phyloP scores from a whole-genome alignment of 768 basidiomycete genomes.

The Candolleomyces eurysporus region DNA sequence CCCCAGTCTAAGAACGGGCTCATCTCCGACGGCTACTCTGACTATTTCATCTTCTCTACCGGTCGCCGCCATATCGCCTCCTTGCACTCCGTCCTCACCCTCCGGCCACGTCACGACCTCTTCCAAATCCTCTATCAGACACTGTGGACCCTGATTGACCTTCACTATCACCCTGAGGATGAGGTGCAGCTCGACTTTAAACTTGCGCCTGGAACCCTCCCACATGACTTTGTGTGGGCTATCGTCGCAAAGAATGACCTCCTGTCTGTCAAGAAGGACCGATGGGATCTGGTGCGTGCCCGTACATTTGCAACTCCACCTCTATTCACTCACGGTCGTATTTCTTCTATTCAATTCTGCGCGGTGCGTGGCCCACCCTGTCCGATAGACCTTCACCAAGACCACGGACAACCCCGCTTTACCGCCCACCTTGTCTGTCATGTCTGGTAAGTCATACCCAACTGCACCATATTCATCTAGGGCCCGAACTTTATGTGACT shows the following conservation, averaged over 20 bases:
- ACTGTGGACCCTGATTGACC: constrained; percentile 65
- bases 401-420: constrained; percentile 64
- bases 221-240: constrained; percentile 78
- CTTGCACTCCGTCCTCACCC: constrained; percentile 75
- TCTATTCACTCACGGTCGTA: background rate
- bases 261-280: constrained; percentile 57
- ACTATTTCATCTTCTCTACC: constrained; percentile 85
- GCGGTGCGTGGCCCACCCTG: background rate
- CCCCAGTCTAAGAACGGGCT: constrained; percentile 53
- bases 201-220: constrained; percentile 48
- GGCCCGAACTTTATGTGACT: constrained; percentile 7
- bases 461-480: background rate
- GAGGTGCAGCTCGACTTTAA: constrained; percentile 78
- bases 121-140: constrained; percentile 63
- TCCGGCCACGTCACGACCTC: constrained; percentile 84
- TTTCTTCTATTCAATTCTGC: no score
- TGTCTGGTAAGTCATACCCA: constrained; percentile 56
- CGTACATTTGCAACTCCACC: background rate
- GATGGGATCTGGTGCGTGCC: constrained; percentile 83
- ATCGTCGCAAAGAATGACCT: constrained; percentile 81
- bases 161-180: constrained; percentile 70
- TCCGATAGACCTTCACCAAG: constrained; percentile 73
- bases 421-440: constrained; percentile 63
- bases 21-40: constrained; percentile 67
- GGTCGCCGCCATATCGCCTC: constrained; percentile 76